phyloP scores from a whole-genome alignment of 2,329 filamentous ascomycete genomes.

The Pseudogymnoascus sp. region DNA sequence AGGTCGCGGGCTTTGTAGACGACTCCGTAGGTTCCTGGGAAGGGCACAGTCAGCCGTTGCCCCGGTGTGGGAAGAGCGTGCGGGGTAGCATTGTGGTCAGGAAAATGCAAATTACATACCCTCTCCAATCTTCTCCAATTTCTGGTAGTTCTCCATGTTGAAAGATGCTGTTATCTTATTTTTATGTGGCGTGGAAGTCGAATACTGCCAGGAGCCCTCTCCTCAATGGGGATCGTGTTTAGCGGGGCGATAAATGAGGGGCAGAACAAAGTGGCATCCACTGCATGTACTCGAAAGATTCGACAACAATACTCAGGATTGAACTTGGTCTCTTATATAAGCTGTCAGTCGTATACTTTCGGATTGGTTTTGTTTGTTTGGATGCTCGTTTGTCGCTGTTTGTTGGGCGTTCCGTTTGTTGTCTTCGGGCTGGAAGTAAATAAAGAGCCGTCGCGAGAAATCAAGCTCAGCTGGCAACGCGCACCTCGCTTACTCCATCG shows the following conservation, averaged over 20 bases:
- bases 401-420: slow-evolving; percentile 1
- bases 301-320: background rate
- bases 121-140: slow-evolving; percentile 94
- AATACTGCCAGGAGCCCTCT: slow-evolving; percentile 24
- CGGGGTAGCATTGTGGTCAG: background rate
- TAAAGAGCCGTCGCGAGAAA: slow-evolving; percentile 8
- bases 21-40: slow-evolving; percentile 79
- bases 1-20: slow-evolving; percentile 92
- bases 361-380: background rate
- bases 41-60: background rate
- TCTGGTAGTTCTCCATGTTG: slow-evolving; percentile 90
- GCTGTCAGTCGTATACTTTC: background rate
- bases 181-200: slow-evolving; percentile 24
- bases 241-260: slow-evolving; percentile 27
- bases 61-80: background rate
- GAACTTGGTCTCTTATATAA: background rate
- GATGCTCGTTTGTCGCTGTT: background rate
- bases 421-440: slow-evolving; percentile 7
- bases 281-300: slow-evolving; percentile 14
- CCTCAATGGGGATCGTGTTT: slow-evolving; percentile 15
- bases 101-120: slow-evolving; percentile 46
- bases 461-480: slow-evolving; percentile 4
- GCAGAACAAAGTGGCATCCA: slow-evolving; percentile 19
- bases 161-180: slow-evolving; percentile 14
- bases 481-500: slow-evolving; percentile 5